Evolutionary conservation across 352 stramenopile species (phyloP).

Genomic region (Globisporangium apiculatum): DNA sequence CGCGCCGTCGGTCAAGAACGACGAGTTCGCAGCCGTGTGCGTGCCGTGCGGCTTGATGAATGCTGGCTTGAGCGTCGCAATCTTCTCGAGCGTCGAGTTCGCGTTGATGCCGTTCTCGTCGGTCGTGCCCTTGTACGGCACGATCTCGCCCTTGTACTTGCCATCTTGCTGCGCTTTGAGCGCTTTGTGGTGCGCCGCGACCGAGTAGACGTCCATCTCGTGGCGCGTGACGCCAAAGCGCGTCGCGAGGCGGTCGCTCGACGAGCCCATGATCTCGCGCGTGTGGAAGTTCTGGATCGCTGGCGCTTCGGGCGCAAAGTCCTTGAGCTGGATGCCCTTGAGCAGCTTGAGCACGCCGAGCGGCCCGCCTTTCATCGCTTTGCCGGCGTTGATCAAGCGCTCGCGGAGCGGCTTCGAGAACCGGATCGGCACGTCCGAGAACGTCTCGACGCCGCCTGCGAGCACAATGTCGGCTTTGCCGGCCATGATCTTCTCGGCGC

Average conservation of each 20-base stretch:
- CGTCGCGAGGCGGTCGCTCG: constrained; percentile 90
- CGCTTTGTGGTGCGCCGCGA: constrained; percentile 92
- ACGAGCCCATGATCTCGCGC: constrained; percentile 98
- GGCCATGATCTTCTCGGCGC: constrained; percentile 94
- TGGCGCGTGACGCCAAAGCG: constrained; percentile 93
- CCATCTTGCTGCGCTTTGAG: constrained; percentile 93
- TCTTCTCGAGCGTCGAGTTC: constrained; percentile 92
- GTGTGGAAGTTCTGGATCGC: constrained; percentile 99
- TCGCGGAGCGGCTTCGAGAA: constrained; percentile 87
- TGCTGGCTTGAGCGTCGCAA: constrained; percentile 95
- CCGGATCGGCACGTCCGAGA: constrained; percentile 97
- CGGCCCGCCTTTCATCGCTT: constrained; percentile 93
- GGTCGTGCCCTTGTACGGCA: constrained; percentile 92
- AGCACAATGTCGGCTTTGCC: constrained; percentile 95
- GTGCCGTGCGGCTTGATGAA: constrained; percentile 98
- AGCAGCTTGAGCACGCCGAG: constrained; percentile 87
- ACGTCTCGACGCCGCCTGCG: constrained; percentile 95
- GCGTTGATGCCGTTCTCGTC: constrained; percentile 97
- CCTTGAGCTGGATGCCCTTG: constrained; percentile 91
- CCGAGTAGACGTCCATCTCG: constrained; percentile 96
- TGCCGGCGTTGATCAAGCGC: constrained; percentile 83
- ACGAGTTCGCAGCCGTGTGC: constrained; percentile 97
- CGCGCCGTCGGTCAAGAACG: constrained; percentile 96
- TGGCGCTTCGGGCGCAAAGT: constrained; percentile 91
- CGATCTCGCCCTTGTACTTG: constrained; percentile 90